Conservation (phyloP, 31 red algal species). For the Endocladia muricata region DNA sequence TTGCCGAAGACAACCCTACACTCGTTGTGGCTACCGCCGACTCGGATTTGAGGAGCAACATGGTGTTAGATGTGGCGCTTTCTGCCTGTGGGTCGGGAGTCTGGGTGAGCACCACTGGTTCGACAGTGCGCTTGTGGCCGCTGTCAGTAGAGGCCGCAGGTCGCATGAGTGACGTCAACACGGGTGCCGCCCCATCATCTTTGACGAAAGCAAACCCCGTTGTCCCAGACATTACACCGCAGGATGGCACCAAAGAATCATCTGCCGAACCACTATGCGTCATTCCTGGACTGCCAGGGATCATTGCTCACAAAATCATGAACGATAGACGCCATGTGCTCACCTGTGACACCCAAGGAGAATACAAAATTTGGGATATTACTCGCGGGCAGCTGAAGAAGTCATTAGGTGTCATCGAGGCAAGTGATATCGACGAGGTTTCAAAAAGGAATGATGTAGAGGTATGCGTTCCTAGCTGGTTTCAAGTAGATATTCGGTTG, state of each 20-base stretch:
- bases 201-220: not conserved
- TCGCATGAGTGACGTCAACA: not conserved
- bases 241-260: not conserved
- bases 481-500: conserved; percentile 79
- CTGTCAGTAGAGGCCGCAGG: conserved; percentile 25
- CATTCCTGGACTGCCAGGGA: conserved; percentile 82
- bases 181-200: not conserved
- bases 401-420: conserved; percentile 25
- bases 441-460: conserved; percentile 58
- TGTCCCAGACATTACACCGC: not conserved
- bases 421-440: conserved; percentile 70
- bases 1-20: conserved; percentile 39
- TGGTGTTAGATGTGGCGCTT: conserved; percentile 69
- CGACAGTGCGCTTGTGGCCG: conserved; percentile 62
- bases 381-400: conserved; percentile 40
- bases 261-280: conserved; percentile 6
- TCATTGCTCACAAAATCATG: conserved; percentile 81
- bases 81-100: conserved; percentile 44
- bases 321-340: conserved; percentile 91
- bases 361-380: conserved; percentile 77
- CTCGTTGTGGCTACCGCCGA: conserved; percentile 47
- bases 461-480: conserved; percentile 93
- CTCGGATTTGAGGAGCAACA: conserved; percentile 46
- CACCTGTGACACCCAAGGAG: conserved; percentile 60
- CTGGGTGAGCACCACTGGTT: conserved; percentile 78